Evolutionary conservation across 805 yeast species (phyloP), one percentile per base, ranked within the genome.

Genomic region (Saccharomyces mikatae): DNA sequence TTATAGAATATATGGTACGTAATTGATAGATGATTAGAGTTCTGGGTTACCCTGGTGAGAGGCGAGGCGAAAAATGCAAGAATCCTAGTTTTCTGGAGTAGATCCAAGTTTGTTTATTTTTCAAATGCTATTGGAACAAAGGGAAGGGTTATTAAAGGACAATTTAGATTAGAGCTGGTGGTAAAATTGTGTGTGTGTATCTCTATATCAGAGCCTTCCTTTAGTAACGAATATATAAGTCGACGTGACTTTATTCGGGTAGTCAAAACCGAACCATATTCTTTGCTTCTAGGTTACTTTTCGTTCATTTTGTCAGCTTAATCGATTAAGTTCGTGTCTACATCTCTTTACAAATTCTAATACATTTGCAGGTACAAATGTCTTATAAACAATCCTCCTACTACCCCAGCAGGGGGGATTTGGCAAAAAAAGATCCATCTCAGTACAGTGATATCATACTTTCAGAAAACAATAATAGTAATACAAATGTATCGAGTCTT

Each of bases 281-380:
- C 48, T n/a, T 17, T 31, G 17, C 48, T 36, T 31, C 47, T 21
- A 30, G 28, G 29, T 22, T 29, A 21, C 49, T 41, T 26, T 41
- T 26, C 30, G 2, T 47, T 50, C 46, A 24, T 22, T 41, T 36
- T 49, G 44, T 30, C 29, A 22, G 44, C 44, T 17, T 17, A 36
- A 8, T 36, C 44, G 44, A 14, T 32, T 29, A 50, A 29, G 30
- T 22, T 49, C 41, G 41, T 36, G 9, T 17, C 41, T 36, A 46
- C 10, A 28, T 21, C 48, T 21, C 30, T 3, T 46, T 11, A 46
- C 28, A 46, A 22, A 14, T n/a, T 26, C 13, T 21, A 17, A 36
- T 21, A 49, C 56, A 54, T 58, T 56, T 56, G 60, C 58, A 47
- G 58, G 61, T 53, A 24, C 60, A 56, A 53, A 61, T 61, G 64